Evolutionary conservation across 805 yeast genomes (phyloP).

Genomic region (Candida wancherniae): DNA sequence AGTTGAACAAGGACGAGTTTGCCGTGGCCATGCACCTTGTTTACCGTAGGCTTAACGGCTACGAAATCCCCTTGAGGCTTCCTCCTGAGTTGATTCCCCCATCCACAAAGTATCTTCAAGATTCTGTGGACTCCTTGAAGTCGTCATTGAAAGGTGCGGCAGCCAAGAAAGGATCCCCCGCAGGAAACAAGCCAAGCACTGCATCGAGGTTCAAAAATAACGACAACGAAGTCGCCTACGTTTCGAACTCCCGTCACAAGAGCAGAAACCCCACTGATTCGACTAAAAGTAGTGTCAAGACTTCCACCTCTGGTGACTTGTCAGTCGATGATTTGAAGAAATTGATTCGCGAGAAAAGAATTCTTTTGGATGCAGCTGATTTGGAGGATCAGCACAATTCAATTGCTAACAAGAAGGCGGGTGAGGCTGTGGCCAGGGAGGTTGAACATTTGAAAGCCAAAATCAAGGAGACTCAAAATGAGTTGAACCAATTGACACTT

Average conservation of each 20-base stretch:
- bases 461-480: constrained; percentile 46
- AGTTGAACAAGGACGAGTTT: constrained; percentile 83
- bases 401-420: constrained; percentile 28
- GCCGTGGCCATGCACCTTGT: constrained; percentile 97
- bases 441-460: constrained; percentile 62
- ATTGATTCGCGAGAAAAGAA: constrained; percentile 65
- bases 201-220: constrained; percentile 60
- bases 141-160: constrained; percentile 46
- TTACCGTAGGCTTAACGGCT: constrained; percentile 84
- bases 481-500: constrained; percentile 23
- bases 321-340: constrained; percentile 56
- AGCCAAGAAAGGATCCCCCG: constrained; percentile 14
- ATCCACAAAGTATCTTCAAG: constrained; percentile 68
- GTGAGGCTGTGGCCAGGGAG: constrained; percentile 43
- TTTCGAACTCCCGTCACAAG: constrained; percentile 61
- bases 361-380: constrained; percentile 65
- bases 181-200: constrained; percentile 18
- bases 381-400: constrained; percentile 52
- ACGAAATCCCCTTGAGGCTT: constrained; percentile 71
- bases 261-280: constrained; percentile 25
- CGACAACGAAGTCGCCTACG: constrained; percentile 64
- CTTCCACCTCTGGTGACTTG: constrained; percentile 30
- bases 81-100: constrained; percentile 93
- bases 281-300: constrained; percentile 14
- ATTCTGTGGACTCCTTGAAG: constrained; percentile 66